phyloP scores from a whole-genome alignment of 352 stramenopile species.

The Phytophthora vignae region DNA sequence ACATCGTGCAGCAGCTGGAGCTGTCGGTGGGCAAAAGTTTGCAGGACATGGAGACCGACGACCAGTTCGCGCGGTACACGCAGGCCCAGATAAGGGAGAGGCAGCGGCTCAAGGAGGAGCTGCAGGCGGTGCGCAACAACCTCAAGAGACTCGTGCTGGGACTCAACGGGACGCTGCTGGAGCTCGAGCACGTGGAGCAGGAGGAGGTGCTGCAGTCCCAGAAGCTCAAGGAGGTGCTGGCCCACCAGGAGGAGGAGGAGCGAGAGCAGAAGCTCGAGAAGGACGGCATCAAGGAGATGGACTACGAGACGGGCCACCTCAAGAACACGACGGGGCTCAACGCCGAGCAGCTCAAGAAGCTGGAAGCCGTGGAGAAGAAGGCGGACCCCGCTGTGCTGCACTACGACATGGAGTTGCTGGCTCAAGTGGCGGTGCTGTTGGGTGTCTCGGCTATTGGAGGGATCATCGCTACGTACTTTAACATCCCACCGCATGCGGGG shows the following conservation, averaged over 20 bases:
- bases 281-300: slow-evolving; percentile 80
- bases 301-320: slow-evolving; percentile 86
- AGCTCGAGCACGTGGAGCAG: slow-evolving; percentile 86
- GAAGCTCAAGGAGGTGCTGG: slow-evolving; percentile 76
- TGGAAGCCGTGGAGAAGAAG: slow-evolving; percentile 83
- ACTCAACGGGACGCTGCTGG: slow-evolving; percentile 77
- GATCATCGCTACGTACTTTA: slow-evolving; percentile 89
- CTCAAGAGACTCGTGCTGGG: slow-evolving; percentile 73
- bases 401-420: slow-evolving; percentile 89
- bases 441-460: slow-evolving; percentile 89
- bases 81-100: slow-evolving; percentile 38
- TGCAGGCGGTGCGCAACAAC: slow-evolving; percentile 60
- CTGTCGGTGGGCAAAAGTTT: slow-evolving; percentile 75
- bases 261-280: slow-evolving; percentile 83
- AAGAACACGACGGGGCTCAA: slow-evolving; percentile 80
- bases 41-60: slow-evolving; percentile 45
- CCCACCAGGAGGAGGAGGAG: slow-evolving; percentile 81
- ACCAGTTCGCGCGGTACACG: slow-evolving; percentile 36
- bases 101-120: slow-evolving; percentile 46
- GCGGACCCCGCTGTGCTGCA: slow-evolving; percentile 85
- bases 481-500: slow-evolving; percentile 90
- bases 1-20: slow-evolving; percentile 78
- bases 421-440: slow-evolving; percentile 83
- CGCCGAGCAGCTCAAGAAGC: slow-evolving; percentile 70
- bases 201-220: slow-evolving; percentile 84